Conservation (phyloP, 2,329 filamentous ascomycete species). For the Tolypocladium endophyticum region DNA sequence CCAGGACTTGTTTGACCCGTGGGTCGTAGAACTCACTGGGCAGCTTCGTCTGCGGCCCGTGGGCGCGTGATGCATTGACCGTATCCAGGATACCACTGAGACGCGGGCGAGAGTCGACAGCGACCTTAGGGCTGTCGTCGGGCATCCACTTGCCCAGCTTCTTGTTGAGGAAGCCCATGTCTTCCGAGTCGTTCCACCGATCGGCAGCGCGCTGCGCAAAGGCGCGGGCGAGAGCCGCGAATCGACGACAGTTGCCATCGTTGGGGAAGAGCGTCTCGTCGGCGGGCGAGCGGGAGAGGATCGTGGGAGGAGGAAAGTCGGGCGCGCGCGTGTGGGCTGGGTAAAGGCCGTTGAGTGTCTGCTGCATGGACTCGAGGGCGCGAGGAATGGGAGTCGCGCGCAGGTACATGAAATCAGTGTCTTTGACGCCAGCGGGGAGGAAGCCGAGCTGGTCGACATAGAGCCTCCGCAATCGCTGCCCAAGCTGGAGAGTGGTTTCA, state of each 20-base stretch:
- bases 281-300: slow-evolving; percentile 51
- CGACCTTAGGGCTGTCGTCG: slow-evolving; percentile 52
- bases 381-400: slow-evolving; percentile 65
- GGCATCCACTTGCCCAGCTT: slow-evolving; percentile 82
- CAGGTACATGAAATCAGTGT: slow-evolving; percentile 55
- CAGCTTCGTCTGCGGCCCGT: slow-evolving; percentile 61
- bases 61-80: slow-evolving; percentile 78
- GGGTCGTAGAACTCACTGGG: slow-evolving; percentile 81
- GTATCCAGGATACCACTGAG: slow-evolving; percentile 91
- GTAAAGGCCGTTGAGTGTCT: slow-evolving; percentile 67
- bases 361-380: slow-evolving; percentile 67
- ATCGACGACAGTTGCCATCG: slow-evolving; percentile 61
- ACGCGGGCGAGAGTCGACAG: slow-evolving; percentile 74
- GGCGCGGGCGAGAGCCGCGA: slow-evolving; percentile 56
- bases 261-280: slow-evolving; percentile 79
- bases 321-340: slow-evolving; percentile 37
- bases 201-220: slow-evolving; percentile 63
- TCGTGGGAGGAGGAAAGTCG: slow-evolving; percentile 49
- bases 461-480: slow-evolving; percentile 55
- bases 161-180: slow-evolving; percentile 76
- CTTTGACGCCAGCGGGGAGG: slow-evolving; percentile 50
- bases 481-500: slow-evolving; percentile 59
- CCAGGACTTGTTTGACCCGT: slow-evolving; percentile 56
- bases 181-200: slow-evolving; percentile 63
- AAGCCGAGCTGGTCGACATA: slow-evolving; percentile 69